These are phyloP conservation scores for Candida insectorum DNA, from an alignment of 805 yeast species.

Conservation along the genomic window DNA sequence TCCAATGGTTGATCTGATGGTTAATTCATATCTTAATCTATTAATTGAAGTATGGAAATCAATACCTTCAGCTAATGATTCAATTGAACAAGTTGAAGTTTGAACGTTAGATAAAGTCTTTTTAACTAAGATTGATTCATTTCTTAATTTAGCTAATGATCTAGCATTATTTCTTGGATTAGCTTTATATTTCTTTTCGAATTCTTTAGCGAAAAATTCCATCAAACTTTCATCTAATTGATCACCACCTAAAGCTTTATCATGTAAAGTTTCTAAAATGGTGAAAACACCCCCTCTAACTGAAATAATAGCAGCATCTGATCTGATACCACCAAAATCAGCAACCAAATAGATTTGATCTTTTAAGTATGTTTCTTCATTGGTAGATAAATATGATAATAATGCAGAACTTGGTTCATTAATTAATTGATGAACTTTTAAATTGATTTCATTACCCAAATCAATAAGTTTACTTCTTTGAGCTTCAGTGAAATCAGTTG, in stretches of 20 bases:
- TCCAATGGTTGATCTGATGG: constrained; percentile 72
- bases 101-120: constrained; percentile 89
- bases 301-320: constrained; percentile 92
- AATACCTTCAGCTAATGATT: constrained; percentile 88
- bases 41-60: constrained; percentile 92
- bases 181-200: constrained; percentile 79
- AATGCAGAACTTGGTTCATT: constrained; percentile 92
- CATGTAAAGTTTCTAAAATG: constrained; percentile 79
- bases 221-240: constrained; percentile 75
- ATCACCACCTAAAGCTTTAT: constrained; percentile 82
- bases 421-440: constrained; percentile 80
- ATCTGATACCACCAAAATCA: constrained; percentile 92
- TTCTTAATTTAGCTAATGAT: constrained; percentile 82
- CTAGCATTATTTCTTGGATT: constrained; percentile 80
- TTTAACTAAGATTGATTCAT: constrained; percentile 79
- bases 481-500: constrained; percentile 76
- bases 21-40: constrained; percentile 89
- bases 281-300: constrained; percentile 94
- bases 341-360: constrained; percentile 88
- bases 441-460: constrained; percentile 67
- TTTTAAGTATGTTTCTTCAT: constrained; percentile 45
- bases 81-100: constrained; percentile 87
- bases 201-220: constrained; percentile 88
- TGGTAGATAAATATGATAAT: constrained; percentile 65
- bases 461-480: constrained; percentile 64